Percentiles rank a stretch among this genome's conserved stretches.
phyloP scores from a whole-genome alignment of 495 filamentous ascomycete species.

The Daldinia vernicosa region DNA sequence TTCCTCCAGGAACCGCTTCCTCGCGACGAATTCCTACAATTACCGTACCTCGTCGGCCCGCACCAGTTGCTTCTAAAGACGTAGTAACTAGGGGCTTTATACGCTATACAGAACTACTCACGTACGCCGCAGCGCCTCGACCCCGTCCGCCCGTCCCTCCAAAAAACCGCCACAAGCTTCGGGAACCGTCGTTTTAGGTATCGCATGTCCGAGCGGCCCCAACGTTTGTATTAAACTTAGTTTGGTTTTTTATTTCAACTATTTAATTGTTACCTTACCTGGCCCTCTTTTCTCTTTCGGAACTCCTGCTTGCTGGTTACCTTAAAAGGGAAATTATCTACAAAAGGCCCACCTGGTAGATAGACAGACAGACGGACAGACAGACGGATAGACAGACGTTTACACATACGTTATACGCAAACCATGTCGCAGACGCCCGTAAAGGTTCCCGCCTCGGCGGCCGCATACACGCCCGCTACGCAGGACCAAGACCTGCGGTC shows the following conservation, averaged over 20 bases:
- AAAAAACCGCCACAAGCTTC: background rate
- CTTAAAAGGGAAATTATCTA: background rate
- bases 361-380: too few relatives aligned
- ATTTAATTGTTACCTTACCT: too few relatives aligned
- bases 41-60: background rate
- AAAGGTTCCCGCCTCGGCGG: constrained; percentile 60
- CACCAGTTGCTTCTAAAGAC: background rate
- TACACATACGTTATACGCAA: too few relatives aligned
- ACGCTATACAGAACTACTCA: too few relatives aligned
- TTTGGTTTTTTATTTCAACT: too few relatives aligned
- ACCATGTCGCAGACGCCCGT: constrained; percentile 55
- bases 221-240: background rate
- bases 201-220: background rate
- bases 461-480: constrained; percentile 59
- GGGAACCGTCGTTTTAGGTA: background rate
- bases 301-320: background rate
- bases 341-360: too few relatives aligned
- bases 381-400: too few relatives aligned
- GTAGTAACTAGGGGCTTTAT: too few relatives aligned
- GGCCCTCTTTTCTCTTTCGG: background rate
- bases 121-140: background rate
- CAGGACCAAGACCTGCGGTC: constrained; percentile 62
- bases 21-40: constrained; percentile 7
- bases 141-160: background rate
- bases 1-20: background rate